Base-by-base conservation (phyloP, 768 basidiomycete genomes). In the Kwoniella sp. region DNA sequence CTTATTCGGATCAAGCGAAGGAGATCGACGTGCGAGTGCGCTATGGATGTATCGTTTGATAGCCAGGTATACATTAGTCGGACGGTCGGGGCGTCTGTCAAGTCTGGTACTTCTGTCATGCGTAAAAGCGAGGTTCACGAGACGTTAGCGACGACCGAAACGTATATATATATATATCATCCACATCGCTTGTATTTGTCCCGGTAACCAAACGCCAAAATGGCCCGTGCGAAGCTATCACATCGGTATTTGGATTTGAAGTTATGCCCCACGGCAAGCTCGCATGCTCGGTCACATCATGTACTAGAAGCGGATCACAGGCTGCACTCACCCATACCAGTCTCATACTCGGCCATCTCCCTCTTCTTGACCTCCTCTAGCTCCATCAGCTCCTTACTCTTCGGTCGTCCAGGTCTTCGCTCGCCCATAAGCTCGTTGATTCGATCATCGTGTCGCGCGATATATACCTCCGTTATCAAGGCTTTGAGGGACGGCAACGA, bases 391-490 rank as follows among this genome's bases (percentile, higher is more conserved):
- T 74, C 76, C 30, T 72, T 76, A 12, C 63, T 36, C 71, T 80
- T 81, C 37, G 79, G 72, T 57, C 79, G 60, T 9, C 80, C 80
- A 1, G 78, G 63, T 63, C 80, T 52, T 25, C 80, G 55, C 30
- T 73, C 74, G 19, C 61, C 64, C 8, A 51, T 49, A 2, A 79
- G 70, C 44, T 77, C 70, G 2, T 59, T 64, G 55, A 79, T 74
- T 29, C 75, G 50, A 4, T 55, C 60, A 55, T 78, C 79, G 58
- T 78, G 58, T 33, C 80, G 73, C 21, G 68, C 63, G 29, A 81
- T 55, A 63, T 75, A 81, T n/a, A 77, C 68, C 33, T 75, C 68
- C 6, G 60, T 47, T 29, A 81, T 73, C 22, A 81, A 66, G 0
- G 61, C 68, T 68, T 72, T 64, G 5, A 81, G 67, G 1, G 67